Evolutionary conservation across 768 basidiomycete species (phyloP).

Genomic region (Coprinopsis marcescibilis): DNA sequence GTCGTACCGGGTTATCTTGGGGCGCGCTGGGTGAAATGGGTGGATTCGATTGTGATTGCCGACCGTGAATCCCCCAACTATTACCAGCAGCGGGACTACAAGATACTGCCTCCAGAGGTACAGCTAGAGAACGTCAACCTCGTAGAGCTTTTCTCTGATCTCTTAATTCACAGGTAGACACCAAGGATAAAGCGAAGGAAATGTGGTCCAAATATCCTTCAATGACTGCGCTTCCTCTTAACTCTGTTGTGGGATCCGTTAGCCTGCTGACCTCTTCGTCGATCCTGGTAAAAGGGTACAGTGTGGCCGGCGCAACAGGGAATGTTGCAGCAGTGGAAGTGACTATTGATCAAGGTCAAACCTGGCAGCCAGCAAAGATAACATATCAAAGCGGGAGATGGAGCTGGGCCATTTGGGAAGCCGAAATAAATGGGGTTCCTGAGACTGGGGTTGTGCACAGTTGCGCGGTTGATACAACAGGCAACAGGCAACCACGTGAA

Average conservation of each 20-base stretch:
- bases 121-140: slow-evolving; percentile 11
- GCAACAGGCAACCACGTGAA: slow-evolving; percentile 42
- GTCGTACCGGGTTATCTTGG: slow-evolving; percentile 65
- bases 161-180: slow-evolving; percentile 31
- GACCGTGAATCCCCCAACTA: slow-evolving; percentile 56
- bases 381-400: slow-evolving; percentile 58
- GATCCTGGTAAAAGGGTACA: slow-evolving; percentile 51
- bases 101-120: slow-evolving; percentile 49
- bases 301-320: slow-evolving; percentile 39
- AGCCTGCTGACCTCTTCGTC: slow-evolving; percentile 16
- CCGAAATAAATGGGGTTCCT: slow-evolving; percentile 25
- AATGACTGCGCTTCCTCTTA: slow-evolving; percentile 55
- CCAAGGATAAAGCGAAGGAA: slow-evolving; percentile 36
- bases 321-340: slow-evolving; percentile 47
- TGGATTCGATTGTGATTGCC: slow-evolving; percentile 54
- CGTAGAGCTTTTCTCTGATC: background rate
- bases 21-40: slow-evolving; percentile 75
- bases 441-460: slow-evolving; percentile 36
- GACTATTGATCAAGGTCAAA: slow-evolving; percentile 43
- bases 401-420: slow-evolving; percentile 76
- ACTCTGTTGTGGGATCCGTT: slow-evolving; percentile 51
- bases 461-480: slow-evolving; percentile 47
- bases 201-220: slow-evolving; percentile 53
- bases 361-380: slow-evolving; percentile 47
- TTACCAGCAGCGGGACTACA: slow-evolving; percentile 72